Base-by-base conservation (phyloP, 2,329 filamentous ascomycete species). In the Trichoderma gracile region DNA sequence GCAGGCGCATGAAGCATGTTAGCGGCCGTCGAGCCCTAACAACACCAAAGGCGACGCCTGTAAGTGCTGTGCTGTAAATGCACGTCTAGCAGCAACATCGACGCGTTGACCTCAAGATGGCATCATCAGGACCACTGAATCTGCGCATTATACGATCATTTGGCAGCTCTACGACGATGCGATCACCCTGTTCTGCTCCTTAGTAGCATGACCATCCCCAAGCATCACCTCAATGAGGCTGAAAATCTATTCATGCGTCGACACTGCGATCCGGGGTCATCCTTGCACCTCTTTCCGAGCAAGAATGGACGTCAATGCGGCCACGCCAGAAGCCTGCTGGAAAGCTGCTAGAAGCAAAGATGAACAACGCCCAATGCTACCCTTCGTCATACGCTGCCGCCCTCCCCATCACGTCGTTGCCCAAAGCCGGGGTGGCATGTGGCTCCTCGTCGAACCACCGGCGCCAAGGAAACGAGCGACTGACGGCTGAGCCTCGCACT, bases 401-500 rank as follows among this genome's bases (percentile, higher is more conserved):
- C 7, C 52, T 55, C 33, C 12, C 33, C 43, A 17, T 46, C 43
- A 33, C 14, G 6, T 50, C 15, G 9, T 52, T 23, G 7, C n/a
- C 45, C 21, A 59, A 25, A 42, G 47, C 58, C 25, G 46, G 57
- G 57, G 57, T 27, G 57, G 23, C 23, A 19, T 21, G 47, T 61
- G 46, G 56, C 33, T 59, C 56, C 45, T 59, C 23, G 46, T 60
- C 57, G 46, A 50, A 60, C 46, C 46, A 52, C 57, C 47, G 58
- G 25, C 58, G 47, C 58, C 52, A 59, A 52, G 47, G 15, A 53
- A 61, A 33, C 58, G 47, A 53, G 45, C 58, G 58, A 53, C 58
- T 61, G 58, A 61, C 38, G 58, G 58, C 58, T 61, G 58, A 61
- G 58, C 58, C 47, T 61, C 38, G 25, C n/a, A 23, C 15, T 21